Base-by-base conservation (phyloP, 257 asterid genomes). In the Primulina eburnea region DNA sequence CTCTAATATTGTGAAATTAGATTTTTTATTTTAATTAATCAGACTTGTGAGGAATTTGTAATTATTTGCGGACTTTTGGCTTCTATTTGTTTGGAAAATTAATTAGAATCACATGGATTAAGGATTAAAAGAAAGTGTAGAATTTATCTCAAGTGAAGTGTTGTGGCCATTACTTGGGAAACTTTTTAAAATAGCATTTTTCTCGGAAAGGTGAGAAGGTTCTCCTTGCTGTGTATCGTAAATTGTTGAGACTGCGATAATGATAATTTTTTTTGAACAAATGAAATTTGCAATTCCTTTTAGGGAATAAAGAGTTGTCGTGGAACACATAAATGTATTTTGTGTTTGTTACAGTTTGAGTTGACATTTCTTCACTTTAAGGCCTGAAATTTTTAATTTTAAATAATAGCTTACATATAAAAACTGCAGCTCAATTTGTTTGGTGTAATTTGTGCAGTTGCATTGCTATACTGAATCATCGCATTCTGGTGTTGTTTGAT, bases 371-470 rank as follows among this genome's bases (percentile, higher is more conserved):
- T 16, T 50, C 57, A 5, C 20, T 17, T 5, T 1, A 50, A 16
- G 57, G 20, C 57, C 21, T 2, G 16, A 50, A 16, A 4, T 4
- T 50, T 50, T 50, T 17, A 16, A 16, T 50, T 16, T 50, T 4
- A 17, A 50, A 50, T 17, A 50, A 17, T 50, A 16, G 16, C 20
- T 50, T 50, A 17, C 2, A 17, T 50, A 50, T 43, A 50, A 16
- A 50, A 14, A n/a, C 43, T 52, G 77, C 14, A 60, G n/a, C 62
- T 8, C 47, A 64, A 57, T 60, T 37, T 60, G 2, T 58, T 60
- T 20, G 11, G 65, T 47, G 38, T 35, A 66, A 52, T 70, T 73
- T 52, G 24, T 57, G 55, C 56, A 74, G 40, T 61, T 37, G 60
- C 69, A 58, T 60, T 28, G 40, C 35, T 65, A 40, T 35, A 40